A percentile compares a stretch with the other conserved stretches of the same genome.
Conservation (phyloP, 2,329 filamentous ascomycete genomes). For the Fusarium odoratissimum region DNA sequence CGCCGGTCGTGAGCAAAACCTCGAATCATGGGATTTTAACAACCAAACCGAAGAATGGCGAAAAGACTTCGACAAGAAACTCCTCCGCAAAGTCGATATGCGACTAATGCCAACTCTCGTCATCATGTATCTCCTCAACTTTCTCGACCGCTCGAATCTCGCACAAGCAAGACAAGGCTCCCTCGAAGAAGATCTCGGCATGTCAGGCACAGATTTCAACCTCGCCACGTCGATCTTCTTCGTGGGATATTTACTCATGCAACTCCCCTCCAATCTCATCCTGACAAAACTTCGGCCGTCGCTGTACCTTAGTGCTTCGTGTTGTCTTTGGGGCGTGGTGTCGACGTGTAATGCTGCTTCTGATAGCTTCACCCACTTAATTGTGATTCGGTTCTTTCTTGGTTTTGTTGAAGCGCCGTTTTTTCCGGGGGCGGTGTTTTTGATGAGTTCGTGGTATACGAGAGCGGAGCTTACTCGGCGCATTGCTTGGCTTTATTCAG, state of each 20-base stretch:
- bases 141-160: slow-evolving; percentile 64
- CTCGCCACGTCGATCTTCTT: slow-evolving; percentile 71
- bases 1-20: neutral
- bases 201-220: slow-evolving; percentile 68
- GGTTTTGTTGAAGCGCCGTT: slow-evolving; percentile 61
- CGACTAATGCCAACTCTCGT: slow-evolving; percentile 64
- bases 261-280: slow-evolving; percentile 70
- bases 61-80: slow-evolving; percentile 41
- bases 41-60: slow-evolving; percentile 35
- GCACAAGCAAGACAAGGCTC: slow-evolving; percentile 66
- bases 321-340: slow-evolving; percentile 56
- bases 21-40: slow-evolving; percentile 26
- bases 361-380: slow-evolving; percentile 55
- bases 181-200: slow-evolving; percentile 63
- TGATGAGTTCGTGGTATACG: slow-evolving; percentile 61
- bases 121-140: slow-evolving; percentile 68
- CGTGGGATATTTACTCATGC: slow-evolving; percentile 70
- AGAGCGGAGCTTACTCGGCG: slow-evolving; percentile 64
- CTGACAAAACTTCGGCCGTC: slow-evolving; percentile 65
- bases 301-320: slow-evolving; percentile 62
- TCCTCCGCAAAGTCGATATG: slow-evolving; percentile 63
- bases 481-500: slow-evolving; percentile 68
- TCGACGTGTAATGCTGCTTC: slow-evolving; percentile 61
- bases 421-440: slow-evolving; percentile 60
- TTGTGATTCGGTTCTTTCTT: slow-evolving; percentile 60